These are phyloP conservation scores for Aspergillus sp. DNA, from an alignment of 2,329 filamentous ascomycete species.

Conservation along the genomic window DNA sequence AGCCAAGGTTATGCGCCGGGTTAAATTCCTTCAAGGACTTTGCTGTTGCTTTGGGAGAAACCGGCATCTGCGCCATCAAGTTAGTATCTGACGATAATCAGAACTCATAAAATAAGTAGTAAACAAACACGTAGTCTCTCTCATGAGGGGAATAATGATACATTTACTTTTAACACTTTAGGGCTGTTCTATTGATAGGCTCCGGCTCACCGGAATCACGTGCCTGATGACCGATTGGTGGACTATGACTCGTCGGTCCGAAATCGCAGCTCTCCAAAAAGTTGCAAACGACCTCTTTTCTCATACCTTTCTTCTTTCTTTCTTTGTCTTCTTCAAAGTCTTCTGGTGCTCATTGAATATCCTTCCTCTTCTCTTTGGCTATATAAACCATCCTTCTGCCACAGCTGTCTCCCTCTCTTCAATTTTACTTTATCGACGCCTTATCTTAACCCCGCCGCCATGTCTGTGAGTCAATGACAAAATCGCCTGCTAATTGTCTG, in stretches of 20 bases:
- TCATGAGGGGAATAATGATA: too few species aligned
- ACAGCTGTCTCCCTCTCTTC: conserved; percentile 1
- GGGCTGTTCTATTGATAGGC: neutral
- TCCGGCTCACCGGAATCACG: neutral
- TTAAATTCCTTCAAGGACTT: neutral
- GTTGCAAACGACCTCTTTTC: neutral
- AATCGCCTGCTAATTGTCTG: neutral
- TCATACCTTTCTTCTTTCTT: neutral
- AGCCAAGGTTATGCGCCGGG: neutral
- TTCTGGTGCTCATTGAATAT: neutral
- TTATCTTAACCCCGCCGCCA: conserved; percentile 18
- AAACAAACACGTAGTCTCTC: too few species aligned
- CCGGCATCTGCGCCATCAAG: neutral
- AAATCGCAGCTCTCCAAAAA: neutral
- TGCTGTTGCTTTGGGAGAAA: neutral
- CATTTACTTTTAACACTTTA: too few species aligned
- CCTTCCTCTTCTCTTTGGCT: neutral
- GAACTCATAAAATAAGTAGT: too few species aligned
- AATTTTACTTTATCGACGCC: neutral
- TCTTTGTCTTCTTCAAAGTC: neutral
- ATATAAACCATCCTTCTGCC: neutral
- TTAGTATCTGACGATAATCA: neutral
- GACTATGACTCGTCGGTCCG: neutral
- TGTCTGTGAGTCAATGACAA: conserved; percentile 28
- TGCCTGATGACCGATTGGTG: neutral